phyloP scores from a whole-genome alignment of 306 rosid species.

The Corylus avellana region DNA sequence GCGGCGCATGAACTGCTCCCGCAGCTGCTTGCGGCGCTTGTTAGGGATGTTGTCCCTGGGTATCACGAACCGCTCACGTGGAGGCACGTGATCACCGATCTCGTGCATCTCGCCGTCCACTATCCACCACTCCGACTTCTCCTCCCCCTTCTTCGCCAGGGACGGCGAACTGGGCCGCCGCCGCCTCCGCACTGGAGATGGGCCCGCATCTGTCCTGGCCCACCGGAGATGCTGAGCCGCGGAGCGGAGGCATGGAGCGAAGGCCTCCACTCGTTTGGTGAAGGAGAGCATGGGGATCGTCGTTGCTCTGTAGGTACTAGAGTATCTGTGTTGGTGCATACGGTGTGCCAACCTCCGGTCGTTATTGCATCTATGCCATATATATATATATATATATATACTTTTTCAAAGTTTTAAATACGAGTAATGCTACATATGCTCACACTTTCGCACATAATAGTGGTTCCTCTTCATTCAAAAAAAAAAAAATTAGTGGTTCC shows the following conservation, averaged over 20 bases:
- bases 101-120: constrained; percentile 97
- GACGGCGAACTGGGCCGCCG: constrained; percentile 54
- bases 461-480: too few species aligned
- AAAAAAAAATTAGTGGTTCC: too few species aligned
- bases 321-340: too few species aligned
- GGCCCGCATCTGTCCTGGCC: constrained; percentile 40
- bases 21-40: constrained; percentile 82
- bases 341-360: too few species aligned
- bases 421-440: too few species aligned
- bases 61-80: constrained; percentile 79
- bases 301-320: too few species aligned
- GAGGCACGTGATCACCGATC: constrained; percentile 82
- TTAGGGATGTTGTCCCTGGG: constrained; percentile 90
- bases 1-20: constrained; percentile 95
- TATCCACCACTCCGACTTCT: constrained; percentile 85
- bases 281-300: constrained; percentile 51
- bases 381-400: too few species aligned
- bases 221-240: constrained; percentile 39
- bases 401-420: too few species aligned
- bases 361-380: too few species aligned
- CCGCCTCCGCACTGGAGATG: constrained; percentile 38
- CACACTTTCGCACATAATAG: too few species aligned
- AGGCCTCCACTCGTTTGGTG: constrained; percentile 42
- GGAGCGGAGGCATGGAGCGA: constrained; percentile 32
- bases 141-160: constrained; percentile 38